phyloP scores from a whole-genome alignment of 176 grass and related monocot species.

The Guadua angustifolia region DNA sequence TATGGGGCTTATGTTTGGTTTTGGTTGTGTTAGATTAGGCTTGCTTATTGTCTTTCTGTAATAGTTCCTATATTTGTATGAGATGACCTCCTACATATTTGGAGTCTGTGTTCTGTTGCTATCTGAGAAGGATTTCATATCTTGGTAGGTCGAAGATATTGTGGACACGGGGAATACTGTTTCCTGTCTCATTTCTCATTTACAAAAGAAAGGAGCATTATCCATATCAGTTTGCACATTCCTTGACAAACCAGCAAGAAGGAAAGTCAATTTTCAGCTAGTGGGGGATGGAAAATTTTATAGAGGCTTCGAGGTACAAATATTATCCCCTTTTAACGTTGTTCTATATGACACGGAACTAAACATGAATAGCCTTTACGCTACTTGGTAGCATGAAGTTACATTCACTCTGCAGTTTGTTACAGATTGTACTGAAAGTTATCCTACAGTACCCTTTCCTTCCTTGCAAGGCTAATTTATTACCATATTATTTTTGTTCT shows the following conservation, averaged over 20 bases:
- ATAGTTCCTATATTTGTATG: neutral
- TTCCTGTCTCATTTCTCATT: slow-evolving; percentile 71
- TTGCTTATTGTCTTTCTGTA: neutral
- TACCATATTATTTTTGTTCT: neutral
- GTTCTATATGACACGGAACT: neutral
- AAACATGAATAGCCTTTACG: neutral
- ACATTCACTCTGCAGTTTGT: neutral
- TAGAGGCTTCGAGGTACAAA: slow-evolving; percentile 76
- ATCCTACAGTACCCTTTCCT: neutral
- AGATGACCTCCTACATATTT: slow-evolving; percentile 5
- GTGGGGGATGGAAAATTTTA: slow-evolving; percentile 90
- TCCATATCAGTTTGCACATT: slow-evolving; percentile 88
- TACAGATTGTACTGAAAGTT: neutral
- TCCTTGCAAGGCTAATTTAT: slow-evolving; percentile 18
- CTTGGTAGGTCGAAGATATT: slow-evolving; percentile 87
- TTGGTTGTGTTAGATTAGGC: neutral
- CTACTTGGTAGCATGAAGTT: neutral
- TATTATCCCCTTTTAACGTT: neutral
- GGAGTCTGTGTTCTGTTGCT: slow-evolving; percentile 8
- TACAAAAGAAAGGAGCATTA: slow-evolving; percentile 74
- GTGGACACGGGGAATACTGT: slow-evolving; percentile 93
- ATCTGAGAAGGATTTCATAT: slow-evolving; percentile 5
- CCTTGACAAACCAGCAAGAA: slow-evolving; percentile 90
- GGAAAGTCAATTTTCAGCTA: slow-evolving; percentile 65
- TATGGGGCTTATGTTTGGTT: neutral